A percentile compares a stretch with the other conserved stretches of the same genome.
phyloP scores from a whole-genome alignment of 495 filamentous ascomycete species.

The Evernia prunastri region DNA sequence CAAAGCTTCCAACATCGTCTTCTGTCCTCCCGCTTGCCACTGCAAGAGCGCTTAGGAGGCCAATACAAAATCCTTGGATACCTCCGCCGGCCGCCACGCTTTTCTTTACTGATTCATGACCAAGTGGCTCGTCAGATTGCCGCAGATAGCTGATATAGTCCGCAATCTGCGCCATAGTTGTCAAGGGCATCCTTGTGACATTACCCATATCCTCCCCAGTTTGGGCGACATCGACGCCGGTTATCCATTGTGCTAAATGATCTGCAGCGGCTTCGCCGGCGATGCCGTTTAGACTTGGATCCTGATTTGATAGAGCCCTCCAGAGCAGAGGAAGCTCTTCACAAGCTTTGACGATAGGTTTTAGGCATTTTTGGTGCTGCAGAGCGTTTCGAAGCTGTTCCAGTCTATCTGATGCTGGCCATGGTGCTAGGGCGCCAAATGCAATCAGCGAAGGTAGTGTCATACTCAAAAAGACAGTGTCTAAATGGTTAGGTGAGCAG shows the following conservation, averaged over 20 bases:
- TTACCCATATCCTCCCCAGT: slow-evolving; percentile 11
- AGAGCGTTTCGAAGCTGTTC: slow-evolving; percentile 14
- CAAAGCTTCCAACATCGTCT: slow-evolving; percentile 23
- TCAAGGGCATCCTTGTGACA: slow-evolving; percentile 14
- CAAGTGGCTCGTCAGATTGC: neutral
- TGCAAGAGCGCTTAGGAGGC: slow-evolving; percentile 22
- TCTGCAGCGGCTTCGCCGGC: slow-evolving; percentile 9
- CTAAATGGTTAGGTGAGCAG: neutral
- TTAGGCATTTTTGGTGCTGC: slow-evolving; percentile 1
- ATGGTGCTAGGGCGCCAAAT: slow-evolving; percentile 17
- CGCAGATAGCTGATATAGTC: slow-evolving; percentile 12
- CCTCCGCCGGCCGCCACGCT: slow-evolving; percentile 15
- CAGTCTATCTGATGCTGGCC: slow-evolving; percentile 16
- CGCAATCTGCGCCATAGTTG: slow-evolving; percentile 6
- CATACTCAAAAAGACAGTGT: slow-evolving; percentile 4
- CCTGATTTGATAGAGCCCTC: slow-evolving; percentile 5
- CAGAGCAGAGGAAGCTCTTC: slow-evolving; percentile 14
- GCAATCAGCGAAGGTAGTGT: slow-evolving; percentile 17
- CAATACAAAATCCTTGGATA: slow-evolving; percentile 28
- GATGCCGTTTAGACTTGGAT: slow-evolving; percentile 6
- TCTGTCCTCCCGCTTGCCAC: slow-evolving; percentile 15
- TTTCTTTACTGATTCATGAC: slow-evolving; percentile 10
- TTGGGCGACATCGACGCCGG: neutral
- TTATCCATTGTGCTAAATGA: slow-evolving; percentile 11
- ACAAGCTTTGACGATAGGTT: slow-evolving; percentile 9